Evolutionary conservation across 495 filamentous ascomycete genomes (phyloP).

Genomic region (Talaromyces thailandensis): DNA sequence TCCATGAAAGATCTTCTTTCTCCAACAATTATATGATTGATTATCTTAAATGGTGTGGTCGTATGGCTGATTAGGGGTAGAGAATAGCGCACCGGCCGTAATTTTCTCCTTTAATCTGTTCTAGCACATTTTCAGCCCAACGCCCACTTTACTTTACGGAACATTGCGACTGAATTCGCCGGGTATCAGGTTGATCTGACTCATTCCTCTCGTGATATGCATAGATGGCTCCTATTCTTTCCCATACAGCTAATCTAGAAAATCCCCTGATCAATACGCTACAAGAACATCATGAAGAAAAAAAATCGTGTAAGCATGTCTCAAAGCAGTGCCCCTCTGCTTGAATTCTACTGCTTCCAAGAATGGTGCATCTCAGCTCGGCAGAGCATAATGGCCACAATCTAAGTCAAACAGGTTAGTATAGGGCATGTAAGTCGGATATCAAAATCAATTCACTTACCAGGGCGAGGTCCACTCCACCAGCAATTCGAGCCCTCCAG

Average conservation of each 20-base stretch:
- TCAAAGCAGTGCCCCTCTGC: neutral
- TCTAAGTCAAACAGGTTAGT: slow-evolving; percentile 4
- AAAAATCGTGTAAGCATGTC: neutral
- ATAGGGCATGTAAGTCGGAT: neutral
- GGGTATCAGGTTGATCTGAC: neutral
- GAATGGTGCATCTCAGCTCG: slow-evolving; percentile 11
- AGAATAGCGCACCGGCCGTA: neutral
- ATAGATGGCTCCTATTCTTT: neutral
- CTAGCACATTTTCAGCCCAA: neutral
- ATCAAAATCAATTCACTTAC: slow-evolving; percentile 6
- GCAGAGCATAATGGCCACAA: slow-evolving; percentile 10
- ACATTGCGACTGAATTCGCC: too few species aligned
- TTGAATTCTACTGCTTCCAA: slow-evolving; percentile 1
- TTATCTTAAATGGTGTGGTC: neutral
- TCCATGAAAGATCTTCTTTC: neutral
- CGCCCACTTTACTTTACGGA: neutral
- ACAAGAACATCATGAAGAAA: neutral
- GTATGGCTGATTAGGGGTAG: neutral
- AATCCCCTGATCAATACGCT: neutral
- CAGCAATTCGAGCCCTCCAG: slow-evolving; percentile 10
- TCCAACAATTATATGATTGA: neutral
- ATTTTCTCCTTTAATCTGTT: too few species aligned
- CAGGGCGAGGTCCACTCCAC: slow-evolving; percentile 9
- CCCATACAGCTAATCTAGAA: neutral
- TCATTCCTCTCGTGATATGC: neutral